These are phyloP conservation scores for Aspergillus costaricaensis DNA, from an alignment of 2,329 filamentous ascomycete species.

Conservation along the genomic window DNA sequence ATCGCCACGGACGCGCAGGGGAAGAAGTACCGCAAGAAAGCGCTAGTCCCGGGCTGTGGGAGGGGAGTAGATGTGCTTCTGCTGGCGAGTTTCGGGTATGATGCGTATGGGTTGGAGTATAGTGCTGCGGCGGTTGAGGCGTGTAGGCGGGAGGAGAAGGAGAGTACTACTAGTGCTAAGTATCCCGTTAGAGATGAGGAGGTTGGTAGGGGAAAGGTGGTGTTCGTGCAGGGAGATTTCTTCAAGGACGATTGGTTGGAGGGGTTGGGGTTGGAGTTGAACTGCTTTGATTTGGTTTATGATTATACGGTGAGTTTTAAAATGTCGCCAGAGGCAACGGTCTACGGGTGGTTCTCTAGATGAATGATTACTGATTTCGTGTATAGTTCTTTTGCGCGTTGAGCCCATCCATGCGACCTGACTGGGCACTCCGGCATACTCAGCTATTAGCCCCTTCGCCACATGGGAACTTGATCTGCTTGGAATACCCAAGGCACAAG, in stretches of 20 bases:
- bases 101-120: constrained; percentile 70
- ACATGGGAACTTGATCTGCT: constrained; percentile 58
- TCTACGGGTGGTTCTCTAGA: background rate
- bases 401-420: constrained; percentile 55
- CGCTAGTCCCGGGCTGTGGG: constrained; percentile 79
- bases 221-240: constrained; percentile 61
- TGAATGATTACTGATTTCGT: background rate
- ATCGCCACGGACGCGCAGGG: constrained; percentile 25
- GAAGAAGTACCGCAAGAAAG: constrained; percentile 50
- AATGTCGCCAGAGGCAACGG: background rate
- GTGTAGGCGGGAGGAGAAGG: constrained; percentile 1
- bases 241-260: constrained; percentile 18
- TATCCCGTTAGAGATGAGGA: constrained; percentile 11
- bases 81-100: constrained; percentile 71
- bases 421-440: constrained; percentile 59
- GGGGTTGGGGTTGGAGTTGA: background rate
- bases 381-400: constrained; percentile 63
- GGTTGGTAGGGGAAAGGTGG: constrained; percentile 49
- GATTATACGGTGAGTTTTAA: constrained; percentile 54
- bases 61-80: constrained; percentile 78
- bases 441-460: constrained; percentile 22
- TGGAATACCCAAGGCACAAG: constrained; percentile 54
- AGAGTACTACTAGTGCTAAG: background rate
- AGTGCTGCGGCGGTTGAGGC: constrained; percentile 12
- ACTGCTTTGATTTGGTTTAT: constrained; percentile 23